Conservation (phyloP, 768 basidiomycete species). For the Mycena crocata region DNA sequence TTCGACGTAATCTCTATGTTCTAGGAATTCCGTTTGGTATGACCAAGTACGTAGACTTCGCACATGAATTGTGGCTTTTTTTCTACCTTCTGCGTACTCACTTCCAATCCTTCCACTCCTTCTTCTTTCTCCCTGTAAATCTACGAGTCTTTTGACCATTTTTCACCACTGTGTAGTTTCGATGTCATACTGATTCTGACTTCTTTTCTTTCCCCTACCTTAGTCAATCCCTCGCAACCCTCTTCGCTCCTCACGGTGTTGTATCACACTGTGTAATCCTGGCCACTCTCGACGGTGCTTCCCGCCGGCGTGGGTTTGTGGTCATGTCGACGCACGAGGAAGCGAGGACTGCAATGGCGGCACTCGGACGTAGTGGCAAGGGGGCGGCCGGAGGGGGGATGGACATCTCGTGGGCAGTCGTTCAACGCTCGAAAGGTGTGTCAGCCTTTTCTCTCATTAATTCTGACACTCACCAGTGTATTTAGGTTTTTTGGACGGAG, state of each 20-base stretch:
- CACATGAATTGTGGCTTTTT: not conserved
- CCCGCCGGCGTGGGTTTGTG: constrained; percentile 84
- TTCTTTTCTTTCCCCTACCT: too few species aligned
- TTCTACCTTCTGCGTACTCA: not conserved
- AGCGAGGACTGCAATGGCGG: constrained; percentile 75
- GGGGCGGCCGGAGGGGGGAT: constrained; percentile 55
- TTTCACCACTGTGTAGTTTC: too few species aligned
- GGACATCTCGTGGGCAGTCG: constrained; percentile 89
- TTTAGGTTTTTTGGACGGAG: constrained; percentile 83
- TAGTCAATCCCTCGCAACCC: constrained; percentile 56
- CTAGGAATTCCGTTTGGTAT: constrained; percentile 86
- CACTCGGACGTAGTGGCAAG: constrained; percentile 79
- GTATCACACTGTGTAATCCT: constrained; percentile 85
- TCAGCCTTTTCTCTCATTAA: not conserved
- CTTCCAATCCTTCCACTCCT: not conserved
- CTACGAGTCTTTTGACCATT: too few species aligned
- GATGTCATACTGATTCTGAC: not conserved
- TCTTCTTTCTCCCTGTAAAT: not conserved
- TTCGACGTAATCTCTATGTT: constrained; percentile 87
- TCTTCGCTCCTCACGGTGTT: constrained; percentile 74
- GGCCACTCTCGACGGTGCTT: constrained; percentile 86
- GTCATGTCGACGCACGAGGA: constrained; percentile 83
- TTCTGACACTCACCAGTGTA: constrained; percentile 8
- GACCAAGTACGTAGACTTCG: constrained; percentile 65
- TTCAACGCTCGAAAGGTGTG: constrained; percentile 85